Evolutionary conservation across 441 rosid genomes (phyloP), one percentile per base, ranked within the genome.

Genomic region (Theobroma grandiflorum): DNA sequence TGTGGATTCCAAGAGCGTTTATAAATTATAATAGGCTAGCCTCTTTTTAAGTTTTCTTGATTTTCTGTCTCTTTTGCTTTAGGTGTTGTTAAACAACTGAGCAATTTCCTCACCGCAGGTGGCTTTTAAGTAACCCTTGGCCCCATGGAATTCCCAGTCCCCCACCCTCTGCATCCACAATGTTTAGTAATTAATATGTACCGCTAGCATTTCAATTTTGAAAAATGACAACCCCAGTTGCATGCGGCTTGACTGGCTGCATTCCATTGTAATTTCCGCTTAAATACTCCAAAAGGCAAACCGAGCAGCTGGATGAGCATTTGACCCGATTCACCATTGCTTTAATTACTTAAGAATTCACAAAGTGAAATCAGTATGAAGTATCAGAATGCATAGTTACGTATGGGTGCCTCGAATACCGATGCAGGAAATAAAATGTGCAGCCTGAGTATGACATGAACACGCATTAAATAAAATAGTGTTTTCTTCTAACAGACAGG

Each of bases 401-500:
- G 14, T 45, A 31, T 40, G 40, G 43, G 50, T 15, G 31, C 4
- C 7, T 4, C 42, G 40, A 43, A 43, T 26, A 61, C 26, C 1
- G 26, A 43, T 4, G 42, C 22, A 33, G 68, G 2, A 62, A 43
- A 58, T 74, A n/a, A 58, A 57, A 40, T 1, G 38, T 38, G 22
- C 22, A 57, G 37, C 12, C 40, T 43, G 14, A 61, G 69, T 16
- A 43, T 43, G 57, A 75, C 15, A 42, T 61, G 2, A 74, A 58
- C 78, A 74, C 0, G 2, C 50, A 55, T 50, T 20, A 55, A 57
- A 72, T 55, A 6, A 40, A 74, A 38, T 52, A 2, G 40, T 35
- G 12, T 37, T 22, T 52, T 72, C 31, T 72, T 53, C 33, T 1
- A 10, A 52, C 91, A 85, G n/a, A 26, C 0, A 93, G 40, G 42